Evolutionary conservation across 2,329 filamentous ascomycete species (phyloP), one percentile per base, ranked within the genome.

Genomic region (Epichloe gansuensis): DNA sequence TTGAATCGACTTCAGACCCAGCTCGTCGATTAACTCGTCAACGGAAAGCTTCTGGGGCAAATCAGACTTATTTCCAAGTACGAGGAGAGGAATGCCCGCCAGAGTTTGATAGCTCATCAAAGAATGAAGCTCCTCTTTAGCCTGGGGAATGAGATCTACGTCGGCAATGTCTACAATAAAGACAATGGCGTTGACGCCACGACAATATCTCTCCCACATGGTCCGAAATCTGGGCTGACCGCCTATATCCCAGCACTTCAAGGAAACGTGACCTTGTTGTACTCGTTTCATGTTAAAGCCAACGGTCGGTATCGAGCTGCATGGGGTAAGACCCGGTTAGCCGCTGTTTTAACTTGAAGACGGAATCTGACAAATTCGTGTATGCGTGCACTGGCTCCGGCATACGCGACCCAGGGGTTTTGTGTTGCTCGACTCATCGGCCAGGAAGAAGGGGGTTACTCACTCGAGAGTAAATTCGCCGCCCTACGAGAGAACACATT

Each of bases 141-240:
- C 93, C 56, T 89, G 81, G 8, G 89, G 85, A 54, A 97, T 77
- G 53, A 89, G 80, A 50, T 81, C 80, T 57, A 78, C 76, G 69
- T 98, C 93, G 60, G 91, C 89, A 58, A 94, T 94, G 68, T 98
- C 93, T 64, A 97, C 90, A 67, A 98, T 95, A 71, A 96, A 98
- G 59, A 98, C 87, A 61, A 98, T 96, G 60, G 91, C 91, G 71
- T 95, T 95, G 60, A 97, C 93, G 50, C 89, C 93, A 57, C 90
- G 88, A 71, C 93, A 97, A 70, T 98, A 98, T 64, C 93, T 80
- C 75, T 98, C 93, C 93, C 93, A 98, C 93, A 98, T 98, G 60
- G 88, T 87, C 64, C 93, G 87, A 74, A 97, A 98, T 59, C 91
- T 82, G 61, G 93, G 91, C 72, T 98, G 93, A 51, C 93, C 93